Conservation (phyloP, 2,329 filamentous ascomycete species). For the Lachnellula occidentalis region DNA sequence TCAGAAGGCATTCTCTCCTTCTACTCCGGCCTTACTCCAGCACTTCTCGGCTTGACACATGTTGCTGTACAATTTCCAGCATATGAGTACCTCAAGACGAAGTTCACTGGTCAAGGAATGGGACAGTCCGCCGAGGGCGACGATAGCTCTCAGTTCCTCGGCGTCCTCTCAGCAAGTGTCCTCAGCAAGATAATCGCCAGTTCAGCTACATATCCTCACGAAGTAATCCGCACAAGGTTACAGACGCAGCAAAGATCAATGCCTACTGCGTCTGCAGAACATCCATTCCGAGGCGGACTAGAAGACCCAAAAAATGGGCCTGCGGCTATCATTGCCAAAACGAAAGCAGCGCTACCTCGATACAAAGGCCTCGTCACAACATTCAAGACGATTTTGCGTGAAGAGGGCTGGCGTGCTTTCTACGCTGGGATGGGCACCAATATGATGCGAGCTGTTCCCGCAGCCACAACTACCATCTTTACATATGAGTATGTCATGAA, state of each 20-base stretch:
- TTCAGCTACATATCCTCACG: slow-evolving; percentile 93
- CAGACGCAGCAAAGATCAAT: slow-evolving; percentile 83
- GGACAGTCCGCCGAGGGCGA: slow-evolving; percentile 55
- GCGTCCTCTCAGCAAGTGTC: slow-evolving; percentile 82
- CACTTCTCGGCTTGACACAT: slow-evolving; percentile 84
- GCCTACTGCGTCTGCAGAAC: slow-evolving; percentile 46
- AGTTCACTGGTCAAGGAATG: slow-evolving; percentile 86
- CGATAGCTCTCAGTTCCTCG: slow-evolving; percentile 68
- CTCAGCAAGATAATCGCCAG: slow-evolving; percentile 92
- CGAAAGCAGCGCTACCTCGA: slow-evolving; percentile 32
- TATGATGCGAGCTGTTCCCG: slow-evolving; percentile 90
- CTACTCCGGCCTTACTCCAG: slow-evolving; percentile 90
- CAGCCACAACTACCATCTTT: slow-evolving; percentile 94
- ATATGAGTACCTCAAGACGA: slow-evolving; percentile 88
- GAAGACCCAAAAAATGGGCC: slow-evolving; percentile 19
- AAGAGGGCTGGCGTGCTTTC: slow-evolving; percentile 95
- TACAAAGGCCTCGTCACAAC: slow-evolving; percentile 80
- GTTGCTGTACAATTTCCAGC: slow-evolving; percentile 96
- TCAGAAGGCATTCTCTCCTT: slow-evolving; percentile 86
- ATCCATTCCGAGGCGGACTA: slow-evolving; percentile 36
- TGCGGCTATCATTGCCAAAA: slow-evolving; percentile 26
- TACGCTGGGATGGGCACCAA: slow-evolving; percentile 98
- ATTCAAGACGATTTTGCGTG: slow-evolving; percentile 74
- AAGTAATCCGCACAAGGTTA: slow-evolving; percentile 86
- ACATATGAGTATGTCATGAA: slow-evolving; percentile 75